Conservation (phyloP, 2,329 filamentous ascomycete genomes). For the Exophiala phaeomuriformis region DNA sequence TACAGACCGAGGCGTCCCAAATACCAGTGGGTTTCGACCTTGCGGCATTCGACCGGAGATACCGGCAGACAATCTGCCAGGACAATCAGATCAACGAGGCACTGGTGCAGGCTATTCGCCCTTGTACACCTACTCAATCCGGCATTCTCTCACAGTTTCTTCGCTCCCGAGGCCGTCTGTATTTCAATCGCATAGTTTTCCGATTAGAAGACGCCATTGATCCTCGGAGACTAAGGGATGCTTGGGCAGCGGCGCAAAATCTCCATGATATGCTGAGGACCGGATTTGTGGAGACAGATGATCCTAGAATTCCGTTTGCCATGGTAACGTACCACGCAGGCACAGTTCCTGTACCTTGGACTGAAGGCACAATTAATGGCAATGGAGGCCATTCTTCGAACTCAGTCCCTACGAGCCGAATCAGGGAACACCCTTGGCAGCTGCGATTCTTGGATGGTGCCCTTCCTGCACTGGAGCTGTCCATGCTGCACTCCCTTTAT, state of each 20-base stretch:
- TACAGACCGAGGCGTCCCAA: neutral
- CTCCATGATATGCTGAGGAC: constrained; percentile 67
- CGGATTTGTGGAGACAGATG: constrained; percentile 60
- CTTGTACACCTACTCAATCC: constrained; percentile 71
- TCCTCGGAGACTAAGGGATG: constrained; percentile 40
- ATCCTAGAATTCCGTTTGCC: constrained; percentile 57
- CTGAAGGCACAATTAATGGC: constrained; percentile 14
- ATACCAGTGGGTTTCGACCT: constrained; percentile 41
- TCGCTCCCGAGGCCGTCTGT: constrained; percentile 58
- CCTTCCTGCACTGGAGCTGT: constrained; percentile 40
- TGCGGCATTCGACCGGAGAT: constrained; percentile 42
- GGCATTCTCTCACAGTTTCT: constrained; percentile 72
- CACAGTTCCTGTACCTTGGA: constrained; percentile 37
- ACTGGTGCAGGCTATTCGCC: constrained; percentile 54
- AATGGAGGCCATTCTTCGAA: neutral
- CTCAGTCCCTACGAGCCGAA: constrained; percentile 1
- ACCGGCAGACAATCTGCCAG: constrained; percentile 28
- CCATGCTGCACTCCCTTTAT: constrained; percentile 74
- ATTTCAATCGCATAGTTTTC: constrained; percentile 66
- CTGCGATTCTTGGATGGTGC: constrained; percentile 42
- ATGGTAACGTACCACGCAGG: constrained; percentile 59
- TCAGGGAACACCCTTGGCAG: constrained; percentile 50
- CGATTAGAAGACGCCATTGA: constrained; percentile 40
- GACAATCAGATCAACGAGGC: constrained; percentile 9
- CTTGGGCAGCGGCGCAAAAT: constrained; percentile 52